phyloP scores from a whole-genome alignment of 2,329 filamentous ascomycete species.

The Trichoderma aggressivum region DNA sequence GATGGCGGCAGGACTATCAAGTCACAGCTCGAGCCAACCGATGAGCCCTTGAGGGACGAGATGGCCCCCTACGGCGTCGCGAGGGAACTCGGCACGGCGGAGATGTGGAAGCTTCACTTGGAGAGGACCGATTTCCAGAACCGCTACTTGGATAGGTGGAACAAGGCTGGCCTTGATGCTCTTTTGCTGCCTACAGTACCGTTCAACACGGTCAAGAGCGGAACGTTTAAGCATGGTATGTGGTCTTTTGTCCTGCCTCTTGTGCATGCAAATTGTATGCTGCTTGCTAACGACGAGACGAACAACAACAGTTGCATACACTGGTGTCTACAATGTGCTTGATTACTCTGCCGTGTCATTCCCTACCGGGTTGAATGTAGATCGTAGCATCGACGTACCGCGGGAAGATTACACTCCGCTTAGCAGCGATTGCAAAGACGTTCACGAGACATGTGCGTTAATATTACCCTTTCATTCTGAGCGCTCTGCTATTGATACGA shows the following conservation, averaged over 20 bases:
- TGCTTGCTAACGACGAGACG: not conserved
- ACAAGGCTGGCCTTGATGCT: slow-evolving; percentile 53
- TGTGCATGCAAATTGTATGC: not conserved
- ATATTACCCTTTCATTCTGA: slow-evolving; percentile 1
- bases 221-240: slow-evolving; percentile 43
- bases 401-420: slow-evolving; percentile 33
- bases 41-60: slow-evolving; percentile 42
- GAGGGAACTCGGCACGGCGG: slow-evolving; percentile 39
- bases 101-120: slow-evolving; percentile 48
- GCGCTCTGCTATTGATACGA: not conserved
- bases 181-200: slow-evolving; percentile 57
- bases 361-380: slow-evolving; percentile 40
- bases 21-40: slow-evolving; percentile 38
- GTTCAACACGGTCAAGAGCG: slow-evolving; percentile 42
- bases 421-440: slow-evolving; percentile 35
- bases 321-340: slow-evolving; percentile 48
- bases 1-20: slow-evolving; percentile 44
- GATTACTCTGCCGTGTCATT: slow-evolving; percentile 49
- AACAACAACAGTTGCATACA: slow-evolving; percentile 43
- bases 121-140: slow-evolving; percentile 46
- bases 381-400: slow-evolving; percentile 38
- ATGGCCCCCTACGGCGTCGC: slow-evolving; percentile 35
- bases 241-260: not conserved
- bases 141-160: slow-evolving; percentile 46
- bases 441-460: slow-evolving; percentile 45